Conservation (phyloP, 192 early-diverging fungal species). For the Backusella australiensis region DNA sequence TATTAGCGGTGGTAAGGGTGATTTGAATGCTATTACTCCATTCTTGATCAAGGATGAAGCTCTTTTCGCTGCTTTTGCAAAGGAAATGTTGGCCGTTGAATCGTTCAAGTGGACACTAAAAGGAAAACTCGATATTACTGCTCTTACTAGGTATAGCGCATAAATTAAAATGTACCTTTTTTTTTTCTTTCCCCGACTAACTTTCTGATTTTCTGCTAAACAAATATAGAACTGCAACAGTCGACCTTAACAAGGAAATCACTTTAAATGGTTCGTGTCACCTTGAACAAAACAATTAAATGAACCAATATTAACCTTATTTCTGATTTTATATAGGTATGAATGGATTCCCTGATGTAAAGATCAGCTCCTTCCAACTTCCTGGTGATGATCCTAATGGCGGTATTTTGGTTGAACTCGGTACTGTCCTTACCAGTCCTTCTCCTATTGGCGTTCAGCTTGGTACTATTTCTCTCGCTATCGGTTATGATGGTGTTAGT, state of each 20-base stretch:
- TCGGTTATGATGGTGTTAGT: conserved; percentile 39
- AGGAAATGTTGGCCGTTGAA: conserved; percentile 45
- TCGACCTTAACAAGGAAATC: conserved; percentile 46
- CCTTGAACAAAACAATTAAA: neutral
- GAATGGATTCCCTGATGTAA: conserved; percentile 51
- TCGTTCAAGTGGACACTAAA: conserved; percentile 31
- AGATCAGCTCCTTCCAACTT: conserved; percentile 49
- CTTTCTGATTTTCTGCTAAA: conserved; percentile 6
- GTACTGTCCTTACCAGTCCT: conserved; percentile 52
- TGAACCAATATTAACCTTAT: neutral
- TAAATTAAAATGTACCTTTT: conserved; percentile 12
- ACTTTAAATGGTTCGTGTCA: conserved; percentile 35
- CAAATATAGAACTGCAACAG: conserved; percentile 31
- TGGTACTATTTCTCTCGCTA: conserved; percentile 54
- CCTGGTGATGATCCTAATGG: conserved; percentile 52
- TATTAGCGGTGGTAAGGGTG: conserved; percentile 46
- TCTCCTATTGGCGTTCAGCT: conserved; percentile 54
- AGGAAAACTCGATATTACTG: conserved; percentile 31
- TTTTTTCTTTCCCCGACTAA: conserved; percentile 4
- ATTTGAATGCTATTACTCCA: conserved; percentile 24
- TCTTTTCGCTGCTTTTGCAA: conserved; percentile 45
- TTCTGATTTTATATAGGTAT: conserved; percentile 39
- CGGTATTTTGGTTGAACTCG: conserved; percentile 55
- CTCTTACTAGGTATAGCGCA: conserved; percentile 22
- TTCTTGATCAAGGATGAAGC: conserved; percentile 40